A percentile compares a stretch with the other conserved stretches of the same genome.
phyloP scores from a whole-genome alignment of 2,329 filamentous ascomycete species.

The Dactylellina parvicollis region DNA sequence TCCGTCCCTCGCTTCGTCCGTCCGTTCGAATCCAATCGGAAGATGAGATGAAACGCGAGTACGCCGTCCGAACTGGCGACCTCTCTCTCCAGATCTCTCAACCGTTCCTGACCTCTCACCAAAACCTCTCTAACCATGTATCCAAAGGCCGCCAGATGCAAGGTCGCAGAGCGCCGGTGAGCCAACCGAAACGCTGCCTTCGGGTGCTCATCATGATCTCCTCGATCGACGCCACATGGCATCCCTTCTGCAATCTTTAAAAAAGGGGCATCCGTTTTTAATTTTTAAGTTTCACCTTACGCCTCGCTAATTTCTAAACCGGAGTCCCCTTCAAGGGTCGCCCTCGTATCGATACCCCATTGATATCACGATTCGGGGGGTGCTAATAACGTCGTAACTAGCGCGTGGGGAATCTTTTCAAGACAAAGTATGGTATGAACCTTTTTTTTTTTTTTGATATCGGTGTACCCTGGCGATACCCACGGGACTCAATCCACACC shows the following conservation, averaged over 20 bases:
- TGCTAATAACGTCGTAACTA: neutral
- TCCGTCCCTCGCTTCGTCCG: neutral
- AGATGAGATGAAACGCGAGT: slow-evolving; percentile 26
- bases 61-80: neutral
- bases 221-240: slow-evolving; percentile 45
- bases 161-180: neutral
- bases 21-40: slow-evolving; percentile 5
- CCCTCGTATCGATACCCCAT: too few relatives aligned
- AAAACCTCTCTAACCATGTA: neutral
- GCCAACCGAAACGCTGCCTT: neutral
- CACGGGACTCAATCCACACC: too few relatives aligned
- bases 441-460: too few relatives aligned
- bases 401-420: too few relatives aligned
- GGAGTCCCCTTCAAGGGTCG: too few relatives aligned
- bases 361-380: too few relatives aligned
- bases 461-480: too few relatives aligned
- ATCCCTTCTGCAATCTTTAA: slow-evolving; percentile 36
- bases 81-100: neutral
- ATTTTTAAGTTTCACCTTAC: slow-evolving; percentile 24
- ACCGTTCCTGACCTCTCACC: neutral
- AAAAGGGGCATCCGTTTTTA: slow-evolving; percentile 10
- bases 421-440: too few relatives aligned
- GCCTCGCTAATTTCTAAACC: slow-evolving; percentile 13
- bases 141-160: neutral
- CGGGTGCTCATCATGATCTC: slow-evolving; percentile 6